A percentile compares a stretch with the other conserved stretches of the same genome.
Conservation (phyloP, 1,139 yeast species). For the Pichia sp. region DNA sequence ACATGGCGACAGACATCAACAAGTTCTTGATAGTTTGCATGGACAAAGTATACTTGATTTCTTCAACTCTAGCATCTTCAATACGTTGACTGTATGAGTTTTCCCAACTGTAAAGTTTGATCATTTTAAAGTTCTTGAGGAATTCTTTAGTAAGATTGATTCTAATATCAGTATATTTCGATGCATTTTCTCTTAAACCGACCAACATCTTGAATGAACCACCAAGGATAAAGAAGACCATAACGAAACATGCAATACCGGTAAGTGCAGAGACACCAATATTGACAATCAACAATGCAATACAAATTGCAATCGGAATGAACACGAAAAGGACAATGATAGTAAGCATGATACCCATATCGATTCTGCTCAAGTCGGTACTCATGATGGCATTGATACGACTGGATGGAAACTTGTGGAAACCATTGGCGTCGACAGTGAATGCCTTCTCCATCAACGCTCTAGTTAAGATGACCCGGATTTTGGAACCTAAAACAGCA, state of each 20-base stretch:
- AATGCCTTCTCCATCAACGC: constrained; percentile 67
- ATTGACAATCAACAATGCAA: constrained; percentile 63
- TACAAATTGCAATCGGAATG: constrained; percentile 55
- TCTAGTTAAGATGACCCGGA: constrained; percentile 60
- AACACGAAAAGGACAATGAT: constrained; percentile 40
- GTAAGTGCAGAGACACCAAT: constrained; percentile 73
- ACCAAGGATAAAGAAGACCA: constrained; percentile 33
- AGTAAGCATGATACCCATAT: constrained; percentile 63
- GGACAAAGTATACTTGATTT: constrained; percentile 40
- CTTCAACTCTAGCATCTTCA: constrained; percentile 38
- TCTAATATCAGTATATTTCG: constrained; percentile 43
- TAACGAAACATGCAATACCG: constrained; percentile 56
- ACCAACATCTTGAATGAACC: constrained; percentile 41
- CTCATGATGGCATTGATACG: constrained; percentile 71
- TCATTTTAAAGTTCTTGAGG: constrained; percentile 44
- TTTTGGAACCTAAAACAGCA: constrained; percentile 64
- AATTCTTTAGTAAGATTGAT: constrained; percentile 45
- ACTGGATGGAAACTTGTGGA: constrained; percentile 62
- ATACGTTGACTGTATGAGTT: constrained; percentile 42
- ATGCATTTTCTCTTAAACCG: constrained; percentile 44
- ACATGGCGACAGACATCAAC: constrained; percentile 43
- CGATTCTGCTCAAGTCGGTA: constrained; percentile 75
- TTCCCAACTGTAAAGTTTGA: constrained; percentile 53
- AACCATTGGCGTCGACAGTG: constrained; percentile 55
- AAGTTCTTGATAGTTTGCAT: constrained; percentile 43